phyloP scores from a whole-genome alignment of 257 asterid species.

The Solanum pimpinellifolium region DNA sequence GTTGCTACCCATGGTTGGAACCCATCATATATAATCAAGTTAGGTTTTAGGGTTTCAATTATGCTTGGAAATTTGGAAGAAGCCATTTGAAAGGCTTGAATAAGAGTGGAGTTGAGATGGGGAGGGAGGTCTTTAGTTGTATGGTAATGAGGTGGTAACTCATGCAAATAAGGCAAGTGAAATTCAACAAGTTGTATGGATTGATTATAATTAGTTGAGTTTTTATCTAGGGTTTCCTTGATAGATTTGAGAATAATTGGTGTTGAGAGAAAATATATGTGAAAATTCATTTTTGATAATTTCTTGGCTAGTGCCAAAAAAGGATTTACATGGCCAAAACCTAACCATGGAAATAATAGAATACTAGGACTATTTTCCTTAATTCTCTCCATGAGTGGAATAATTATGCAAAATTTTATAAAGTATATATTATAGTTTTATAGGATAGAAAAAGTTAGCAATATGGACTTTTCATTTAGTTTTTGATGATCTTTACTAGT shows the following conservation, averaged over 20 bases:
- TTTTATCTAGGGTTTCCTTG: conserved; percentile 7
- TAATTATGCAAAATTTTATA: background rate
- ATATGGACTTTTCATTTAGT: no score
- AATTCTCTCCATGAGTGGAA: background rate
- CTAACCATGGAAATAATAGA: conserved; percentile 41
- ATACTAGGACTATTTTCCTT: background rate
- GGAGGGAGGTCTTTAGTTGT: conserved; percentile 50
- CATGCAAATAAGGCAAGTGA: conserved; percentile 17
- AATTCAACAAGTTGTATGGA: conserved; percentile 24
- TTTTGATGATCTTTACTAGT: no score
- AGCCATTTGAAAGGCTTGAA: conserved; percentile 14
- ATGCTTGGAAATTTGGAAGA: conserved; percentile 14
- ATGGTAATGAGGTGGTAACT: conserved; percentile 31
- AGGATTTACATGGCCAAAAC: conserved; percentile 47
- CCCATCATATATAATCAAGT: conserved; percentile 27
- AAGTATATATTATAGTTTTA: background rate
- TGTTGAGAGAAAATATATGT: conserved; percentile 23
- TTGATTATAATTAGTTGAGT: background rate
- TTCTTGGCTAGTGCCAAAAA: conserved; percentile 36
- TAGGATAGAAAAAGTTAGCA: background rate
- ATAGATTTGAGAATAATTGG: conserved; percentile 31
- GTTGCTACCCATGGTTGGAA: conserved; percentile 22
- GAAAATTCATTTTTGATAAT: conserved; percentile 13
- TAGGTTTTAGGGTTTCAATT: conserved; percentile 19
- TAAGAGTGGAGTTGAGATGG: conserved; percentile 24